Evolutionary conservation across 148 eudicot species (phyloP).

Genomic region (Persicaria tinctoria): DNA sequence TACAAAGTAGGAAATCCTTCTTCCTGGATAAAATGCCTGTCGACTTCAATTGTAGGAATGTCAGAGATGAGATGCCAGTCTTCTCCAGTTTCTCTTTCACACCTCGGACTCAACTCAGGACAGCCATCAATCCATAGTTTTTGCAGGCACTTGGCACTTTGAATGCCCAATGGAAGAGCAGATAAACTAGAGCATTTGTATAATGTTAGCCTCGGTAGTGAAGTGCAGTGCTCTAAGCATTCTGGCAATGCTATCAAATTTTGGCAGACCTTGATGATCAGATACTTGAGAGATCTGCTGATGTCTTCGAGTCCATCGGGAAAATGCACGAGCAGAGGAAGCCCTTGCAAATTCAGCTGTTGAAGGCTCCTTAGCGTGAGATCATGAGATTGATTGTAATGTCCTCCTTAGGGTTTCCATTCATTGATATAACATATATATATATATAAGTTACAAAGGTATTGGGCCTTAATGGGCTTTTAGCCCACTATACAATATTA

Average conservation of each 20-base stretch:
- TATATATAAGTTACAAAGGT: no score
- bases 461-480: no score
- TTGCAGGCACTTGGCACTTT: background rate
- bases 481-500: no score
- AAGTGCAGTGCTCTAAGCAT: background rate
- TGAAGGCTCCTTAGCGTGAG: background rate
- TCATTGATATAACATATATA: no score
- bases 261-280: background rate
- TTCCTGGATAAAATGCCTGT: background rate
- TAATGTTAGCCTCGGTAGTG: background rate
- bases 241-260: background rate
- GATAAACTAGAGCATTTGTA: background rate
- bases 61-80: background rate
- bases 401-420: no score
- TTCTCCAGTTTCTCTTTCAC: background rate
- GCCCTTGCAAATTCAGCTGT: background rate
- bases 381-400: no score
- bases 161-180: background rate
- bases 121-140: background rate
- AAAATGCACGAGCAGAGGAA: conserved; percentile 1
- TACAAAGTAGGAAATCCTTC: background rate
- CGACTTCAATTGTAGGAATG: background rate
- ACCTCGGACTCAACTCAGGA: background rate
- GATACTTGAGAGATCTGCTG: background rate
- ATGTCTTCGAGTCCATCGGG: background rate